Evolutionary conservation across 345 rosid genomes (phyloP), one percentile per base, ranked within the genome.

Genomic region (Boechera divaricarpa): DNA sequence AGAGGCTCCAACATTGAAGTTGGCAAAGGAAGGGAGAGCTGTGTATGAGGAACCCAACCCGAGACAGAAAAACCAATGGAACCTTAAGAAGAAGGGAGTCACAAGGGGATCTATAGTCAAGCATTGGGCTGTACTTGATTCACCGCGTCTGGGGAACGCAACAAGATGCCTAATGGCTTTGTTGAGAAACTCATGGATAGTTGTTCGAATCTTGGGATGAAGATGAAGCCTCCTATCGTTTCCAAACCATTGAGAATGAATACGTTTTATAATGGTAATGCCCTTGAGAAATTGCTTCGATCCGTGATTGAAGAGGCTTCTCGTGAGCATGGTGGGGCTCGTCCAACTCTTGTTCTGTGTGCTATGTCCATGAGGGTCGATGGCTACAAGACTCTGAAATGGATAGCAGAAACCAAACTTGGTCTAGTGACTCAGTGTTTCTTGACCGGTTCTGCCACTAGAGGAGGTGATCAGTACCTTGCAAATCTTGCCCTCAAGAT

Each of bases 381-480:
- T 6, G 97, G 98, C n/a, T 91, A 91, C 85, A 90, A 90, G 72
- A 69, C 75, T 84, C 86, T 94, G 49, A 94, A 91, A 69, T 94
- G 97, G 93, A 81, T 90, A 63, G 86, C 91, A 0, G 98, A 94
- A 81, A 94, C 93, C 10, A 79, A 62, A 82, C 81, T 91, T 38
- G 97, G 98, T 72, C 28, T 94, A 18, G 88, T 94, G 38, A 94
- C 97, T 31, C 98, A 94, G 57, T 94, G 96, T 72, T 94, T 93
- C 66, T 83, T 94, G 80, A 82, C 89, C 0, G 5, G 0, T 5
- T 41, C 69, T 39, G 92, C 93, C 5, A 79, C 63, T 53, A 82
- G 4, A 36, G 84, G 80, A 15, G 63, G 63, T 11, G 95, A 91
- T 63, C 96, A 90, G 65, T 89, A 88, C 76, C 88, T 83, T 5